phyloP scores from a whole-genome alignment of 345 rosid species.

The Brassica rapa region DNA sequence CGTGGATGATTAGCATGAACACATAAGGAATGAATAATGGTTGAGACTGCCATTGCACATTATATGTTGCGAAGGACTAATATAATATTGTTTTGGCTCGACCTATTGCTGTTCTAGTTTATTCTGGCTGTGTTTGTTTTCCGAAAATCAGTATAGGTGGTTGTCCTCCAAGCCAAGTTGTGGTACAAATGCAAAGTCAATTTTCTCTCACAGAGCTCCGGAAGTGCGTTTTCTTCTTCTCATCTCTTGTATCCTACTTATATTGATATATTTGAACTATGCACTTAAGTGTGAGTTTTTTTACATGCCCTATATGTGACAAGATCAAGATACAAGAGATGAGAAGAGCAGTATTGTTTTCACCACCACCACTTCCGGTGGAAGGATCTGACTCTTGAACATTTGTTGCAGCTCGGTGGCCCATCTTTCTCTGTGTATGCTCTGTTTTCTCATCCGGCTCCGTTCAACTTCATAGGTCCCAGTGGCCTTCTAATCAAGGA shows the following conservation, averaged over 20 bases:
- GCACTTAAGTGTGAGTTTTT: conserved; percentile 6
- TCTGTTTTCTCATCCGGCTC: conserved; percentile 98
- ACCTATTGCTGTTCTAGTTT: conserved; percentile 4
- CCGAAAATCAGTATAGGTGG: conserved; percentile 91
- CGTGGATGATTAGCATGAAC: not conserved
- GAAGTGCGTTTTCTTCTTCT: conserved; percentile 66
- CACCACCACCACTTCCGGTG: too few species aligned
- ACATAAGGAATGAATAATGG: not conserved
- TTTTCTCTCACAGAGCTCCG: conserved; percentile 84
- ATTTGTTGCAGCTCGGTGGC: conserved; percentile 91
- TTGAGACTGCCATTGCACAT: too few species aligned
- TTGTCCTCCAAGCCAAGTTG: conserved; percentile 84
- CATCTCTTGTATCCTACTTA: not conserved
- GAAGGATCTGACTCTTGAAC: not conserved
- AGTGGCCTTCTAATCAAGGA: conserved; percentile 87
- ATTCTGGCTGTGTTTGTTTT: conserved; percentile 32
- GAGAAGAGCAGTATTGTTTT: too few species aligned
- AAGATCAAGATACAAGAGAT: not conserved
- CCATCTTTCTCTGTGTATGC: conserved; percentile 94
- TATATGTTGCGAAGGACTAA: not conserved
- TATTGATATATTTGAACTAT: conserved; percentile 6
- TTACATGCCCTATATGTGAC: not conserved
- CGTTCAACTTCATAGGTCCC: conserved; percentile 98
- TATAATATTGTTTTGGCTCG: not conserved
- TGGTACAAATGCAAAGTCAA: conserved; percentile 61